phyloP scores from a whole-genome alignment of 805 yeast genomes.

The Hyphopichia homilentoma region DNA sequence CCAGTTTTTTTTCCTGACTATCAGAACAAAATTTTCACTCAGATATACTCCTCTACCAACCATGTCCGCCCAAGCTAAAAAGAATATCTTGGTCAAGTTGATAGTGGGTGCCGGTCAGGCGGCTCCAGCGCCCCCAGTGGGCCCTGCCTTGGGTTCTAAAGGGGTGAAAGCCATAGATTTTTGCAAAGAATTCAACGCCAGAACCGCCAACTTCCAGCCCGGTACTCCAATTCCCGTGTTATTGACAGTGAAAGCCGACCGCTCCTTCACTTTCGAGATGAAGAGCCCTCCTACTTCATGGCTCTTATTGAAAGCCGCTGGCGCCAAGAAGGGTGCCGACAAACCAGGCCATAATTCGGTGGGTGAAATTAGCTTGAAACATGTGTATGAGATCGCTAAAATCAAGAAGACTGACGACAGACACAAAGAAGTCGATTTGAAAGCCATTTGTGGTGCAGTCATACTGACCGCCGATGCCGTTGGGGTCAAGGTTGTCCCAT shows the following conservation, averaged over 20 bases:
- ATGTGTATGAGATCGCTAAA: constrained; percentile 91
- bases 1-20: too few species aligned
- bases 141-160: constrained; percentile 97
- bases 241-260: constrained; percentile 85
- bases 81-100: constrained; percentile 74
- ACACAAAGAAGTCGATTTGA: constrained; percentile 66
- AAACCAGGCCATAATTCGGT: constrained; percentile 56
- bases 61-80: constrained; percentile 26
- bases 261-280: constrained; percentile 80
- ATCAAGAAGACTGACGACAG: constrained; percentile 84
- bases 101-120: constrained; percentile 98
- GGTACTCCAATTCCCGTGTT: constrained; percentile 89
- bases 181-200: constrained; percentile 96
- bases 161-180: constrained; percentile 99
- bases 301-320: constrained; percentile 78
- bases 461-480: constrained; percentile 85
- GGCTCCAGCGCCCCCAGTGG: constrained; percentile 98
- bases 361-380: constrained; percentile 76
- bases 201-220: constrained; percentile 82
- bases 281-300: constrained; percentile 91
- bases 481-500: constrained; percentile 81
- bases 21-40: too few species aligned
- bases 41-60: too few species aligned
- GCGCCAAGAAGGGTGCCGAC: constrained; percentile 74
- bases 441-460: constrained; percentile 76